phyloP scores from a whole-genome alignment of 73 alveolate species.

The Vitrella brassicaformis region DNA sequence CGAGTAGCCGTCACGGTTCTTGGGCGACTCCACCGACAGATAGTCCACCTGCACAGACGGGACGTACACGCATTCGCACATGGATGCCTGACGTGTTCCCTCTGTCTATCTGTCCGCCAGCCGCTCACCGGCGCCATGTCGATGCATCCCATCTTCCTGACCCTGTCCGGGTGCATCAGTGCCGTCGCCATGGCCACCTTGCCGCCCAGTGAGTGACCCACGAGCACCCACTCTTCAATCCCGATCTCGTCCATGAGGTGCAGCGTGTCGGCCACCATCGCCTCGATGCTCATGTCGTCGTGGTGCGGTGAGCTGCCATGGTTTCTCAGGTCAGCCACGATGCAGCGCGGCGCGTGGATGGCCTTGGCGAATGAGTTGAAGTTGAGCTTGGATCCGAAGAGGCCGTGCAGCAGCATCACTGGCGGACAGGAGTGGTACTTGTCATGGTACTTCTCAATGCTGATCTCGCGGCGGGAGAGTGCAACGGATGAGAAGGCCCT shows the following conservation, averaged over 20 bases:
- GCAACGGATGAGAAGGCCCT: too few relatives aligned
- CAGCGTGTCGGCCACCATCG: constrained; percentile 42
- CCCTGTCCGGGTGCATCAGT: constrained; percentile 47
- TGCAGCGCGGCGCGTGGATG: neutral
- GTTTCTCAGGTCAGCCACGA: constrained; percentile 39
- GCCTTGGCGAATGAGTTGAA: neutral
- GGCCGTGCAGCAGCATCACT: neutral
- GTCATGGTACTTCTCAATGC: too few relatives aligned
- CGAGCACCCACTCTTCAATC: constrained; percentile 31
- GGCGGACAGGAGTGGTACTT: too few relatives aligned
- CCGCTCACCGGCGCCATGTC: constrained; percentile 45
- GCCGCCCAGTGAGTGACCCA: constrained; percentile 55
- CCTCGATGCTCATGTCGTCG: constrained; percentile 25
- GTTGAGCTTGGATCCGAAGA: neutral
- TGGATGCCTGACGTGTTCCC: too few relatives aligned
- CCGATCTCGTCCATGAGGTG: constrained; percentile 34
- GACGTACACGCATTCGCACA: too few relatives aligned
- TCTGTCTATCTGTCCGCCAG: too few relatives aligned
- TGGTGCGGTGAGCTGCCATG: constrained; percentile 43
- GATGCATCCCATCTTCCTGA: constrained; percentile 18
- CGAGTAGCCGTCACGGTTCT: neutral
- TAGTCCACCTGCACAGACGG: too few relatives aligned
- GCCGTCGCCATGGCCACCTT: constrained; percentile 44
- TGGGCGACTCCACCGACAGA: neutral
- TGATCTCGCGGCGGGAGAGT: too few relatives aligned